phyloP scores from a whole-genome alignment of 805 yeast genomes.

The Saccharomycopsis amapae region DNA sequence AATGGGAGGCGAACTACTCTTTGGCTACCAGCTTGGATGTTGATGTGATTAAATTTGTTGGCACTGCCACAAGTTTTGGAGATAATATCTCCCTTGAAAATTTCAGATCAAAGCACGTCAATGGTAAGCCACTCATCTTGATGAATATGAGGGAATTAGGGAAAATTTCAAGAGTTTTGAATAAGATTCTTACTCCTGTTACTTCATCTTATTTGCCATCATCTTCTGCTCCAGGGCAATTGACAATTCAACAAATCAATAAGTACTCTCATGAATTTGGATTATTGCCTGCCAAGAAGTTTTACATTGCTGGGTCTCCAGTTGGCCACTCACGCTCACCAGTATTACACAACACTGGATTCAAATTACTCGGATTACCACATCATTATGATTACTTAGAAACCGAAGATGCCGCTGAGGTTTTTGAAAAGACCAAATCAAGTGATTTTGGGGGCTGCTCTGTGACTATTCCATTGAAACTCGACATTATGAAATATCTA shows the following conservation, averaged over 20 bases:
- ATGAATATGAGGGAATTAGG: constrained; percentile 77
- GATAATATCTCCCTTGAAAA: constrained; percentile 69
- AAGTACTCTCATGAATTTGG: constrained; percentile 52
- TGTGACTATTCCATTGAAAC: constrained; percentile 87
- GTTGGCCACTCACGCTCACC: constrained; percentile 88
- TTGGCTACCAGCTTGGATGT: constrained; percentile 58
- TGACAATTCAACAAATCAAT: constrained; percentile 61
- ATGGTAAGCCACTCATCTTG: constrained; percentile 61
- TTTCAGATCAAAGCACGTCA: constrained; percentile 51
- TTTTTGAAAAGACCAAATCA: constrained; percentile 31
- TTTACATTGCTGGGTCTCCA: constrained; percentile 76
- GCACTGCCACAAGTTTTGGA: constrained; percentile 52
- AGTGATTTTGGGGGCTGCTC: constrained; percentile 85
- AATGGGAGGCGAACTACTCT: constrained; percentile 68
- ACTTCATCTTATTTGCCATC: constrained; percentile 62
- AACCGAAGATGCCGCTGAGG: constrained; percentile 53
- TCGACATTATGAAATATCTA: constrained; percentile 65
- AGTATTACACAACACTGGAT: constrained; percentile 73
- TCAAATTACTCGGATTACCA: constrained; percentile 68
- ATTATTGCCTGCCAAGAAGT: constrained; percentile 48
- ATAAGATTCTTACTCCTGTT: constrained; percentile 74
- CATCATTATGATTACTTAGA: constrained; percentile 62
- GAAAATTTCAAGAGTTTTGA: constrained; percentile 70
- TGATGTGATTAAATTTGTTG: constrained; percentile 79
- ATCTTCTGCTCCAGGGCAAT: constrained; percentile 76